Evolutionary conservation across 148 eudicot genomes (phyloP).

Genomic region (Fagopyrum homotropicum): DNA sequence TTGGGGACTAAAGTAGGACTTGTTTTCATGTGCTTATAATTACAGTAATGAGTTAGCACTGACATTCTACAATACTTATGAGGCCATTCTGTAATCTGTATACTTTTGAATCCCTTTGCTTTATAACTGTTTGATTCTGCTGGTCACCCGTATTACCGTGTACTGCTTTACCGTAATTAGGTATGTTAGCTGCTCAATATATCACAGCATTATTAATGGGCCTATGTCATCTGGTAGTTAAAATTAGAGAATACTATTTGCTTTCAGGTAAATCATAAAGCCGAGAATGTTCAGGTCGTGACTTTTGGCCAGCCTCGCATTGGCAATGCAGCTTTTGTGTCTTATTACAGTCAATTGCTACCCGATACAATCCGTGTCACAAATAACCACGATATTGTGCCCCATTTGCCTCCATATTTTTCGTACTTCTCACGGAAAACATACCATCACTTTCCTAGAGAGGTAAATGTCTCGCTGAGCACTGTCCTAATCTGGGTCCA

Average conservation of each 20-base stretch:
- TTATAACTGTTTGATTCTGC: neutral
- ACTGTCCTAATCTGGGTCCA: neutral
- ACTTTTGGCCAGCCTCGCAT: conserved; percentile 97
- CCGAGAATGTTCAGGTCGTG: conserved; percentile 55
- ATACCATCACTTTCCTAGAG: conserved; percentile 89
- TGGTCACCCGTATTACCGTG: neutral
- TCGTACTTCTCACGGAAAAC: conserved; percentile 62
- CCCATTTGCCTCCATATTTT: conserved; percentile 93
- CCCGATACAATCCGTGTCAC: conserved; percentile 83
- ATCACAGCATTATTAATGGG: neutral
- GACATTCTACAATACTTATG: neutral
- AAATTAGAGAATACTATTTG: neutral
- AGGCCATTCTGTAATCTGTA: neutral
- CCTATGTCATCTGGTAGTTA: neutral
- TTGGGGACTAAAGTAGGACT: neutral
- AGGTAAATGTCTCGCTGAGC: conserved; percentile 39
- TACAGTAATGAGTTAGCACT: neutral
- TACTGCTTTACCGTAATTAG: neutral
- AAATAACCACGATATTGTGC: conserved; percentile 81
- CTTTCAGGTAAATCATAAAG: conserved; percentile 55
- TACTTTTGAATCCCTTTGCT: neutral
- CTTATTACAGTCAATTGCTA: conserved; percentile 48
- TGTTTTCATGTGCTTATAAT: neutral
- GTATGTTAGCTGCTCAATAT: neutral
- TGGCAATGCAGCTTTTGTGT: conserved; percentile 83